phyloP scores from a whole-genome alignment of 169 alveolate genomes.

The Eimeria praecox region DNA sequence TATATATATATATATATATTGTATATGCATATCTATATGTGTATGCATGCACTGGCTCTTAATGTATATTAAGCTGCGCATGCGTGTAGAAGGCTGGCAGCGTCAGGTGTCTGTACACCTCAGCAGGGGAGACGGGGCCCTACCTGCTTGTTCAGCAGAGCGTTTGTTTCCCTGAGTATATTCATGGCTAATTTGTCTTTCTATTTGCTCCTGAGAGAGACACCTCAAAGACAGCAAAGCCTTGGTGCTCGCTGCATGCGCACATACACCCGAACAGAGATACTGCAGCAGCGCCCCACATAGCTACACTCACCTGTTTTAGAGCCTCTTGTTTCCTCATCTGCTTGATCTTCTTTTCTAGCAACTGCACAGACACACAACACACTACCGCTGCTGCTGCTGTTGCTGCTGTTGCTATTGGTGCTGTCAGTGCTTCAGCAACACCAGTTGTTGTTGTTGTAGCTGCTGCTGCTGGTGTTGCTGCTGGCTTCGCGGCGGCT shows the following conservation, averaged over 20 bases:
- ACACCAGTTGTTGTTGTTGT: no score
- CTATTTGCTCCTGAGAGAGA: slow-evolving; percentile 22
- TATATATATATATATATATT: no score
- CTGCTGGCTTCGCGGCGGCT: no score
- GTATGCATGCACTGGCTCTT: no score
- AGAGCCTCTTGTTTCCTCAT: slow-evolving; percentile 39
- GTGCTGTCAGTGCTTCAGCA: neutral
- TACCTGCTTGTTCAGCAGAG: slow-evolving; percentile 38
- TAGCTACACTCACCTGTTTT: neutral
- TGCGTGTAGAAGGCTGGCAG: no score
- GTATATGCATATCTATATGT: no score
- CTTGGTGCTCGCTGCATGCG: neutral
- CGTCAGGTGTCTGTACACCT: no score
- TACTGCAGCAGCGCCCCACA: neutral
- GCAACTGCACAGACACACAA: slow-evolving; percentile 28
- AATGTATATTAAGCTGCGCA: no score
- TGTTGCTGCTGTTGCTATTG: neutral
- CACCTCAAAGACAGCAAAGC: neutral
- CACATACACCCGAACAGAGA: neutral
- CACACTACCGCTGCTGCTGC: neutral
- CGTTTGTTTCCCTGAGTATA: slow-evolving; percentile 40
- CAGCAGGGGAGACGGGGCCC: no score
- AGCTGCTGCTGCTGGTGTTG: no score
- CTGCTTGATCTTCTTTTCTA: slow-evolving; percentile 16
- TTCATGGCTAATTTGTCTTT: slow-evolving; percentile 14